phyloP scores from a whole-genome alignment of 345 rosid genomes.

The Luvunga scandens region DNA sequence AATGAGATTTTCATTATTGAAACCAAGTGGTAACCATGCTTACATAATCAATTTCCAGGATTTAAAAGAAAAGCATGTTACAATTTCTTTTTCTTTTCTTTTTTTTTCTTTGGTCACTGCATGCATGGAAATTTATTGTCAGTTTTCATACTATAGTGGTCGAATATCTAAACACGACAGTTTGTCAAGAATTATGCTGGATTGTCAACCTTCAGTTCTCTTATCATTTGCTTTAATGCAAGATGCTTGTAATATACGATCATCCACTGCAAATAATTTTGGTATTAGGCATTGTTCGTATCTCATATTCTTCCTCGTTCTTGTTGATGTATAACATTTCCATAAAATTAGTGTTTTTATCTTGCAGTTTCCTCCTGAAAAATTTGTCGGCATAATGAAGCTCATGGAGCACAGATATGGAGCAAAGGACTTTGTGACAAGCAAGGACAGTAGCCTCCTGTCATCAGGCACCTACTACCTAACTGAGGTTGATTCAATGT shows the following conservation, averaged over 20 bases:
- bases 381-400: conserved; percentile 81
- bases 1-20: not conserved
- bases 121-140: not conserved
- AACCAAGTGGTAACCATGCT: not conserved
- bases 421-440: conserved; percentile 88
- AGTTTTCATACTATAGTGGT: too few relatives aligned
- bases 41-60: not conserved
- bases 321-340: not conserved
- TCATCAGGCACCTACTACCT: conserved; percentile 88
- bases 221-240: not conserved
- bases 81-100: not conserved
- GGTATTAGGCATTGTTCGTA: not conserved
- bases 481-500: conserved; percentile 86
- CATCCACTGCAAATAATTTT: not conserved
- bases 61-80: not conserved
- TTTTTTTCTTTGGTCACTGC: not conserved
- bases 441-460: conserved; percentile 76
- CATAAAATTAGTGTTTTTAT: not conserved
- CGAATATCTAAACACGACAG: too few relatives aligned
- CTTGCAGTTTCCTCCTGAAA: conserved; percentile 71
- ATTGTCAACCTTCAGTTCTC: not conserved
- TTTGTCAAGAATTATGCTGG: not conserved
- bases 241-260: not conserved
- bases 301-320: not conserved
- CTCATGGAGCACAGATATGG: conserved; percentile 97